Evolutionary conservation across 495 filamentous ascomycete genomes (phyloP).

Genomic region (Tuber brumale): DNA sequence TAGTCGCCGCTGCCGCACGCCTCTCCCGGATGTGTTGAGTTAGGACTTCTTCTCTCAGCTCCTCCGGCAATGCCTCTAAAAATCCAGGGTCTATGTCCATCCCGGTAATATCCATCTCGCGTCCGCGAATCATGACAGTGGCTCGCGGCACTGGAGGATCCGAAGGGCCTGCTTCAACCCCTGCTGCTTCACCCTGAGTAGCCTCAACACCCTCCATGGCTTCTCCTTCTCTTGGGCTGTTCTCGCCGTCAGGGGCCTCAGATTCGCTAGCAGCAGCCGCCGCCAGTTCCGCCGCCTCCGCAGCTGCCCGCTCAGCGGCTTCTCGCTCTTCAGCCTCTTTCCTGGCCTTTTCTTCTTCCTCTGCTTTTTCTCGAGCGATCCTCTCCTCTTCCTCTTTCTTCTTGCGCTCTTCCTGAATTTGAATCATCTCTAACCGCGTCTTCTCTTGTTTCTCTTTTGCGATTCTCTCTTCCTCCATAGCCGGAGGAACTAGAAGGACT

Average conservation of each 20-base stretch:
- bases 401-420: conserved; percentile 51
- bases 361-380: conserved; percentile 52
- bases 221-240: conserved; percentile 45
- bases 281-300: conserved; percentile 36
- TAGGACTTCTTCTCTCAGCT: conserved; percentile 90
- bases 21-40: conserved; percentile 77
- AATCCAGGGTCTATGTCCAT: conserved; percentile 92
- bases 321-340: conserved; percentile 55
- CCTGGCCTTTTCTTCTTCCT: conserved; percentile 57
- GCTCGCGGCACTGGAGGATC: conserved; percentile 55
- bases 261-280: conserved; percentile 48
- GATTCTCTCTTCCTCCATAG: conserved; percentile 67
- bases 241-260: conserved; percentile 46
- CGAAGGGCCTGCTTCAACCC: conserved; percentile 47
- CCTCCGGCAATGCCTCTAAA: conserved; percentile 87
- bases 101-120: conserved; percentile 81
- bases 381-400: conserved; percentile 61
- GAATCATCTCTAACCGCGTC: conserved; percentile 46
- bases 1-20: conserved; percentile 62
- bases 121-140: conserved; percentile 72
- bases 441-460: conserved; percentile 54
- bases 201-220: conserved; percentile 86
- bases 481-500: conserved; percentile 69
- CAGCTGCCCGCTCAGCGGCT: conserved; percentile 47
- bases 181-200: conserved; percentile 45